Evolutionary conservation across 192 early-diverging fungal species (phyloP).

Genomic region (Funneliformis geosporum): DNA sequence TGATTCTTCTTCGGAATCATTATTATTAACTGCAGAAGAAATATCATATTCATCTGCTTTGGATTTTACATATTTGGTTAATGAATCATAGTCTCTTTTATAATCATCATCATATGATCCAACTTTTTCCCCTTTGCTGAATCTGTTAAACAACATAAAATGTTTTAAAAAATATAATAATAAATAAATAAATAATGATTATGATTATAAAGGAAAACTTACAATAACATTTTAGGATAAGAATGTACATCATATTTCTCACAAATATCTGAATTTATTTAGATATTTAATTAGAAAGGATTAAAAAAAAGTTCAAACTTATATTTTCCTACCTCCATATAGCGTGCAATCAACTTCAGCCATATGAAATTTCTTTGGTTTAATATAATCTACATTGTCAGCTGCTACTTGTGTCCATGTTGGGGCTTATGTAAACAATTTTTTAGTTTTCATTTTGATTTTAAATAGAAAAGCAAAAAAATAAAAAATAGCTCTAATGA

Average conservation of each 20-base stretch:
- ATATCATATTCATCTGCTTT: constrained; percentile 37
- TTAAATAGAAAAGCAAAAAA: background rate
- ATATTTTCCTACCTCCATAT: constrained; percentile 50
- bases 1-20: constrained; percentile 28
- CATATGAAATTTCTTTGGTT: constrained; percentile 55
- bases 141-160: constrained; percentile 24
- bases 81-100: constrained; percentile 30
- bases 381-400: constrained; percentile 38
- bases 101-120: constrained; percentile 43
- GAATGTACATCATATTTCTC: constrained; percentile 45
- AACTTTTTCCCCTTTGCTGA: constrained; percentile 36
- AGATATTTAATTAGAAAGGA: constrained; percentile 38
- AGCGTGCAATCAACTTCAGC: constrained; percentile 70
- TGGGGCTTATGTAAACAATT: constrained; percentile 40
- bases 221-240: constrained; percentile 20
- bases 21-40: background rate
- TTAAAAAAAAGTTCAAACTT: constrained; percentile 41
- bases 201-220: constrained; percentile 6
- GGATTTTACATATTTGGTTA: constrained; percentile 32
- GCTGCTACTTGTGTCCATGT: constrained; percentile 49
- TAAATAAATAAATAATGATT: background rate
- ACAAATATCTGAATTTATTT: constrained; percentile 33
- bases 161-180: background rate
- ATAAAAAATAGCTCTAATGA: background rate
- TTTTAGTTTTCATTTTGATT: background rate